These are phyloP conservation scores for Backusella circina DNA, from an alignment of 192 early-diverging fungal species.

Conservation along the genomic window DNA sequence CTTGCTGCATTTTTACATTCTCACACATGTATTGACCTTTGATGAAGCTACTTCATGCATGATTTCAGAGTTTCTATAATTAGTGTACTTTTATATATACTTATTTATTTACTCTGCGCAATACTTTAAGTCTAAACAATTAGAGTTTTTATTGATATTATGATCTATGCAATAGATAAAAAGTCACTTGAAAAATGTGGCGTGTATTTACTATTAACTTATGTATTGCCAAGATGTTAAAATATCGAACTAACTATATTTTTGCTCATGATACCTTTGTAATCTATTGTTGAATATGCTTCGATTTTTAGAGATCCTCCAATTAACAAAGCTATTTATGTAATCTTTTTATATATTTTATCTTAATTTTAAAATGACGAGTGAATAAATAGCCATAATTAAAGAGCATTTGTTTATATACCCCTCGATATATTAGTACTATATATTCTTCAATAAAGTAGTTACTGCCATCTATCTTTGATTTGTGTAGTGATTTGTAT, in stretches of 20 bases:
- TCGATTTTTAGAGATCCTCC: neutral
- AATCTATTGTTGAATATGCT: neutral
- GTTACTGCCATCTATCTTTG: neutral
- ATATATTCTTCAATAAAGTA: neutral
- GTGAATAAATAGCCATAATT: neutral
- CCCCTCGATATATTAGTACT: neutral
- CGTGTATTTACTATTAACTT: neutral
- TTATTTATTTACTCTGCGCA: neutral
- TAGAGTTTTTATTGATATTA: neutral
- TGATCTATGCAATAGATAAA: neutral
- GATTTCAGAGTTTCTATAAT: neutral
- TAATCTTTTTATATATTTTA: no score
- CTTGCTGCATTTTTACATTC: neutral
- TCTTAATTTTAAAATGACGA: neutral
- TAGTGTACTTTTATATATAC: neutral
- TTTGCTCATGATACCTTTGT: neutral
- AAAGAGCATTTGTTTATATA: no score
- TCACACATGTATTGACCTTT: neutral
- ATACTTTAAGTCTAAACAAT: neutral
- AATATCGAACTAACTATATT: neutral
- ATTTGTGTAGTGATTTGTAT: neutral
- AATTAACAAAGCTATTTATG: neutral
- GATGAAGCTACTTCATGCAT: neutral
- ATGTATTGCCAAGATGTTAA: neutral
- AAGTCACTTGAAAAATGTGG: neutral